phyloP scores from a whole-genome alignment of 768 basidiomycete species.

The Leccinum obscurum region DNA sequence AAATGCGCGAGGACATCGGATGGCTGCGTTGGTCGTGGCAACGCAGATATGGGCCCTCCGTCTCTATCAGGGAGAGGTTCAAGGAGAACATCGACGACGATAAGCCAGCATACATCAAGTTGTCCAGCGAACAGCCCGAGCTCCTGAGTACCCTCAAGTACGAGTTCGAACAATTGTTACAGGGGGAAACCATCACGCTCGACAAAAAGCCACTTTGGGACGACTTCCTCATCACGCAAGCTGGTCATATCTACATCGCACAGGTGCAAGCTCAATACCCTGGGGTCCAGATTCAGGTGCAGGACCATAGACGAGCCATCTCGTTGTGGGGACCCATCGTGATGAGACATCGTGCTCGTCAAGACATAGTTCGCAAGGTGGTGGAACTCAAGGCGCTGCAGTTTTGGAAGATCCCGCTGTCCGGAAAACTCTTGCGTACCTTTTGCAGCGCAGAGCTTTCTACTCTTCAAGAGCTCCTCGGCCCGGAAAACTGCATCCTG shows the following conservation, averaged over 20 bases:
- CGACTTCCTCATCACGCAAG: conserved; percentile 48
- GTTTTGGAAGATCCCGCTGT: conserved; percentile 46
- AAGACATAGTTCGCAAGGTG: conserved; percentile 49
- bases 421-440: conserved; percentile 43
- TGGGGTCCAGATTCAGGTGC: conserved; percentile 45
- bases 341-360: conserved; percentile 41
- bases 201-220: conserved; percentile 65
- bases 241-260: conserved; percentile 47
- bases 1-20: conserved; percentile 45
- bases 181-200: conserved; percentile 56
- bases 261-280: conserved; percentile 40
- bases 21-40: conserved; percentile 42
- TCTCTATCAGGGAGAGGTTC: conserved; percentile 29
- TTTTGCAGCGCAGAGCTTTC: conserved; percentile 49
- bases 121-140: conserved; percentile 51
- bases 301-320: conserved; percentile 43
- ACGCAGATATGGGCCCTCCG: conserved; percentile 29
- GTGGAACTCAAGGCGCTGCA: conserved; percentile 43
- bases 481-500: conserved; percentile 55
- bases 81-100: conserved; percentile 12
- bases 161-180: conserved; percentile 59
- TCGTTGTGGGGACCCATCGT: conserved; percentile 53
- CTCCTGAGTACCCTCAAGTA: conserved; percentile 56
- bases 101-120: conserved; percentile 39
- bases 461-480: conserved; percentile 49